Evolutionary conservation across 495 filamentous ascomycete genomes (phyloP), one percentile per base, ranked within the genome.

Genomic region (Penicillium manginii): DNA sequence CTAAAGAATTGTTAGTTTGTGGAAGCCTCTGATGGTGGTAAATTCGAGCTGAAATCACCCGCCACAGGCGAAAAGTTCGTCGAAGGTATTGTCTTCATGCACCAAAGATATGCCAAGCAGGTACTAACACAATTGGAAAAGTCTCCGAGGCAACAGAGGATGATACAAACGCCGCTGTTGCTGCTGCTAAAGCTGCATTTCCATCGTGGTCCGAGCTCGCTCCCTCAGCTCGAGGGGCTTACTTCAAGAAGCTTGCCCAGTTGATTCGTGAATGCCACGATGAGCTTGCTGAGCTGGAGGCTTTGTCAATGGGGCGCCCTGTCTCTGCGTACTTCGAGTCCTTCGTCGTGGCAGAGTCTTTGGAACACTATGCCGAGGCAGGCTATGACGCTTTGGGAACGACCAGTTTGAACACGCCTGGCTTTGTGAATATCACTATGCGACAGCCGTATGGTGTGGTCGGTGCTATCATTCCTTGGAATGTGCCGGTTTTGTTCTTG

Each of bases 101-200:
- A 8, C 22, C n/a, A 2, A 18, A 31, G 12, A 47, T 3, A 9
- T 23, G 23, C 45, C 22, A 1, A 8, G 22, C 11, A 4, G 4
- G 22, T 31, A 9, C 2, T 39, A 56, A 39, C 21, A 14, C 23
- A 2, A 18, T 6, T 29, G 2, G 8, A 33, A 33, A 35, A 70
- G 68, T 83, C 43, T 67, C 73, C 37, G 75, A 79, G 55, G 81
- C 84, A 12, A 78, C 63, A 14, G 71, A 69, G 33, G 65, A 78
- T 4, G 84, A 90, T 60, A 76, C 82, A 59, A 78, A 88, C 67
- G 67, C 62, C 2, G 85, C 86, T 14, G 83, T 88, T 2, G 78
- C 78, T 4, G 80, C 85, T 14, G 87, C 86, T 26, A 81, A 82
- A 55, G 77, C 76, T 4, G 84, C 86, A 8, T 83, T 86, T 57